Evolutionary conservation across 495 filamentous ascomycete species (phyloP).

Genomic region (Penicillium bialowiezense): DNA sequence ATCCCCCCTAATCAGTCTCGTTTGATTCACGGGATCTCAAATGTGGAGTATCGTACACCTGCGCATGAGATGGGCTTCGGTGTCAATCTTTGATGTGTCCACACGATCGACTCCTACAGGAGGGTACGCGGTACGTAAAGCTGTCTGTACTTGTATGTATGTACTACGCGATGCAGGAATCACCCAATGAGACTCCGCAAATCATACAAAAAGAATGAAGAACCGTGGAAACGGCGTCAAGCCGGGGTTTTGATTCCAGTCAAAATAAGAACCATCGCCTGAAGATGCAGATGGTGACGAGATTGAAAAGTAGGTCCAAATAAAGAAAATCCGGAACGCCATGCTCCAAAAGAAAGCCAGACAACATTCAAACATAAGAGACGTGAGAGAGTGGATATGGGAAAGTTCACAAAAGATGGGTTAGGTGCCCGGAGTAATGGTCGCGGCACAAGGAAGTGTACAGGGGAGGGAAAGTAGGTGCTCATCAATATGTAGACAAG

Average conservation of each 20-base stretch:
- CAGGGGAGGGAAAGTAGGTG: constrained; percentile 14
- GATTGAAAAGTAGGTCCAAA: too few species aligned
- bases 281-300: too few species aligned
- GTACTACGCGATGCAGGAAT: too few species aligned
- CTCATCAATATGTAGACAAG: constrained; percentile 12
- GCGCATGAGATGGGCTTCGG: too few species aligned
- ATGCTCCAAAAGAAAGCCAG: constrained; percentile 19
- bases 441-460: constrained; percentile 15
- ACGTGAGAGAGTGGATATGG: constrained; percentile 22
- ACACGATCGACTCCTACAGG: too few species aligned
- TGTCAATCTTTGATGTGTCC: too few species aligned
- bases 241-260: constrained; percentile 2
- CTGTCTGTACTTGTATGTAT: too few species aligned
- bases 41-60: too few species aligned
- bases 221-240: neutral
- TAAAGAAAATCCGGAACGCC: constrained; percentile 27
- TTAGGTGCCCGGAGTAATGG: constrained; percentile 1
- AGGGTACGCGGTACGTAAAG: too few species aligned
- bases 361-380: constrained; percentile 26
- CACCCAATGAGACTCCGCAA: too few species aligned
- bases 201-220: neutral
- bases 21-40: too few species aligned
- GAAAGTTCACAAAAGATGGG: constrained; percentile 15
- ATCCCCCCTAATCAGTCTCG: too few species aligned
- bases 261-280: neutral